Percentiles rank a stretch among this genome's conserved stretches.
Evolutionary conservation across 371 early-diverging fungal species (phyloP).

Genomic region (Haplosporangium sp.): DNA sequence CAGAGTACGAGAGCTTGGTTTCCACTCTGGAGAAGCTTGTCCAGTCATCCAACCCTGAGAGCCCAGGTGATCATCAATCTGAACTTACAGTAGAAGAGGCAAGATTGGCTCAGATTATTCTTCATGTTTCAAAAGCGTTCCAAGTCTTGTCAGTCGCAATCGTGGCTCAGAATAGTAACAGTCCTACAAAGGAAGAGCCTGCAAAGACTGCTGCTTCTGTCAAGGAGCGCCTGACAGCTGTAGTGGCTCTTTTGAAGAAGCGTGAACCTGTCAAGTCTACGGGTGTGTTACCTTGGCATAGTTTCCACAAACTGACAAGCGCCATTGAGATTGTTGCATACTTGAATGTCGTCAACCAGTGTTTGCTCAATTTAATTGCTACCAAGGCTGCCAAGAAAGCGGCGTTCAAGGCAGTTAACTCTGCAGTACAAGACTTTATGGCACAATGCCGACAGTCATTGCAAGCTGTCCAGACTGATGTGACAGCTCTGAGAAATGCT

Average conservation of each 20-base stretch:
- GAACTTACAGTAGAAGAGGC: conserved; percentile 41
- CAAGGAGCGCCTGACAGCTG: conserved; percentile 31
- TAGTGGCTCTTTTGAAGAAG: conserved; percentile 19
- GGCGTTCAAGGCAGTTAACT: conserved; percentile 32
- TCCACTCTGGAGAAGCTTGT: conserved; percentile 16
- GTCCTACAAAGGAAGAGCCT: conserved; percentile 41
- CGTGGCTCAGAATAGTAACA: conserved; percentile 45
- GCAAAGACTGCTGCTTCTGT: conserved; percentile 29
- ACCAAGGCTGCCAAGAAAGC: conserved; percentile 51
- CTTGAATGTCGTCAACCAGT: conserved; percentile 44
- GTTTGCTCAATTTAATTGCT: conserved; percentile 35
- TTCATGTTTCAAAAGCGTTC: conserved; percentile 27
- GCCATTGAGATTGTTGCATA: conserved; percentile 45
- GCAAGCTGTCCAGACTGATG: conserved; percentile 36
- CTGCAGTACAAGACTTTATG: conserved; percentile 47
- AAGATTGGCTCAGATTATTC: conserved; percentile 38
- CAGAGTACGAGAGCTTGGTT: conserved; percentile 27
- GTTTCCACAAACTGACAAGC: conserved; percentile 31
- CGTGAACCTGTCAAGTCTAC: conserved; percentile 49
- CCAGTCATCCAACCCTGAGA: background rate
- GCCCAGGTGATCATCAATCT: background rate
- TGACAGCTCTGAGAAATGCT: conserved; percentile 36
- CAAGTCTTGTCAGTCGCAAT: conserved; percentile 31
- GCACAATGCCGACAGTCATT: conserved; percentile 44
- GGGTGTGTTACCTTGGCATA: conserved; percentile 47